Evolutionary conservation across 805 yeast species (phyloP).

Genomic region (Starmerella sp.): DNA sequence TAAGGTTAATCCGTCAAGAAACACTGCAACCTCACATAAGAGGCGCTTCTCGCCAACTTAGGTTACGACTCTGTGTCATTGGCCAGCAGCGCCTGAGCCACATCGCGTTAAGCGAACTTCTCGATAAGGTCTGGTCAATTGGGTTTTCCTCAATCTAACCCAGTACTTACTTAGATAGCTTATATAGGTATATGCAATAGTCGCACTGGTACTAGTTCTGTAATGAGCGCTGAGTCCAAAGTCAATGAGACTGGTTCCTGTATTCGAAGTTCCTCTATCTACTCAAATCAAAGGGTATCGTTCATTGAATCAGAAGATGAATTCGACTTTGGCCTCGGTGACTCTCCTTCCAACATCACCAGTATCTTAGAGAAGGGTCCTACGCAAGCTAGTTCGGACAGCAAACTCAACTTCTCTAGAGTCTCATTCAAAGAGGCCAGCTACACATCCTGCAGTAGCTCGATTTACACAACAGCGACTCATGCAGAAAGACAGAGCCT

Average conservation of each 20-base stretch:
- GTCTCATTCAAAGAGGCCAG: neutral
- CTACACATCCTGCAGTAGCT: neutral
- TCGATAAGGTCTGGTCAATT: neutral
- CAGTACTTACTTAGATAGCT: neutral
- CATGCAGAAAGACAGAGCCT: constrained; percentile 2
- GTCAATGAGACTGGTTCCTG: neutral
- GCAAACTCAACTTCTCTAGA: neutral
- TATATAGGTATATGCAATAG: neutral
- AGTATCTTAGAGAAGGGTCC: no score
- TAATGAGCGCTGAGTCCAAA: neutral
- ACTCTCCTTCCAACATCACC: neutral
- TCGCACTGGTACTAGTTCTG: neutral
- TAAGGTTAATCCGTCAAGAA: no score
- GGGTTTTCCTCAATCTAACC: constrained; percentile 1
- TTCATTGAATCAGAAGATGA: neutral
- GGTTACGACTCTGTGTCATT: neutral
- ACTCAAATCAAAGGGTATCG: neutral
- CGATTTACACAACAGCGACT: neutral
- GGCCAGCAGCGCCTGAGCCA: neutral
- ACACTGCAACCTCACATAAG: neutral
- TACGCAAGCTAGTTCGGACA: neutral
- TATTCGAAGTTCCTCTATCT: neutral
- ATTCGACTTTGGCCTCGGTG: neutral
- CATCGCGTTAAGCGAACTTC: neutral
- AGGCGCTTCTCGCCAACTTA: neutral